A percentile compares a stretch with the other conserved stretches of the same genome.
Conservation (phyloP, 345 rosid species). For the Hibiscus tridactylites region DNA sequence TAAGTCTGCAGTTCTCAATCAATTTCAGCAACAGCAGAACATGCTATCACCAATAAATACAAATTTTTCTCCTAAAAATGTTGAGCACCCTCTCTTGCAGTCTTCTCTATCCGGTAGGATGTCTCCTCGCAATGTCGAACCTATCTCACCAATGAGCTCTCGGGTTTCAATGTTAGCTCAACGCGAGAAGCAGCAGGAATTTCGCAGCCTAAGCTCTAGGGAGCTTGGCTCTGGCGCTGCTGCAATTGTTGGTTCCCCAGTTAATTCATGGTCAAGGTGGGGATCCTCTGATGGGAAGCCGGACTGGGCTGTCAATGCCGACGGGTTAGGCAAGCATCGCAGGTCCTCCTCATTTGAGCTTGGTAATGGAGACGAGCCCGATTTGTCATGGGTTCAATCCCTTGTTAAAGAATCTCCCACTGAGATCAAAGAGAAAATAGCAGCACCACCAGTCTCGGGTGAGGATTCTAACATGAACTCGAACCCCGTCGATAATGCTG, state of each 20-base stretch:
- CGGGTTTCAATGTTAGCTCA: slow-evolving; percentile 52
- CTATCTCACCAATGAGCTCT: slow-evolving; percentile 66
- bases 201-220: neutral
- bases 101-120: neutral
- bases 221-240: neutral
- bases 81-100: slow-evolving; percentile 55
- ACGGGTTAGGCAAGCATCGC: slow-evolving; percentile 38
- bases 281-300: slow-evolving; percentile 53
- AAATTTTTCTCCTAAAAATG: slow-evolving; percentile 43
- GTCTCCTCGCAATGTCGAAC: slow-evolving; percentile 45
- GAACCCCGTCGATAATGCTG: slow-evolving; percentile 51
- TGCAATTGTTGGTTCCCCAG: slow-evolving; percentile 39
- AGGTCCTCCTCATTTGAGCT: slow-evolving; percentile 47
- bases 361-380: slow-evolving; percentile 66
- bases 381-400: slow-evolving; percentile 86
- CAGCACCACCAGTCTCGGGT: slow-evolving; percentile 26
- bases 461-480: slow-evolving; percentile 24
- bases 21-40: slow-evolving; percentile 54
- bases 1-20: slow-evolving; percentile 50
- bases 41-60: slow-evolving; percentile 81
- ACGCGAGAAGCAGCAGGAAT: neutral
- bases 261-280: neutral
- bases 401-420: slow-evolving; percentile 68
- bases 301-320: slow-evolving; percentile 55
- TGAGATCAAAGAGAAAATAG: slow-evolving; percentile 47